Evolutionary conservation across 495 filamentous ascomycete species (phyloP), one percentile per base, ranked within the genome.

Genomic region (Xylona heveae): DNA sequence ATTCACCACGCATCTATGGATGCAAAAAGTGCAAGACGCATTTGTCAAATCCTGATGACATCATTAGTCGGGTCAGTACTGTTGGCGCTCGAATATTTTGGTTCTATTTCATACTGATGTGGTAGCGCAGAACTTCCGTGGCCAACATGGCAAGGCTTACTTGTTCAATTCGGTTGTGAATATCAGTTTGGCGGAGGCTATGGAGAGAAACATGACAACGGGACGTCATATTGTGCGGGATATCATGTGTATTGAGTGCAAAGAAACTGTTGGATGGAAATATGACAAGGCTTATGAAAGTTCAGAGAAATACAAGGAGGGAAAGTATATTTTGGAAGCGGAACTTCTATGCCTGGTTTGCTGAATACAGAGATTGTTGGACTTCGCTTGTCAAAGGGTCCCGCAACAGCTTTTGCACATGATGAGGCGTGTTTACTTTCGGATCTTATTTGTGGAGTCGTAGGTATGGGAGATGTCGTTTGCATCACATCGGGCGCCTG

Each of bases 191-290:
- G 71, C 68, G 40, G 79, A 90, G 25, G 68, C 85, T 8, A 68
- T 65, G 34, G 90, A 97, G 55, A 82, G 88, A 40, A 91, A 74
- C 63, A 97, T 97, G 88, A 97, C 90, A n/a, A 97, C 88, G 2
- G 88, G 88, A 28, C 63, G 76, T 22, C 88, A 97, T 50, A 62
- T 94, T 21, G 88, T 97, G 25, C 72, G 90, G 29, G 88, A 97
- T 51, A 93, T 97, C 43, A 51, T 51, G 24, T 97, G 88, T 56
- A 60, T 72, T 32, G 75, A 85, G 54, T 97, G 88, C 69, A 74
- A 72, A 42, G 74, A 78, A 49, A 78, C 74, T 30, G 88, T 97
- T 33, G 88, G 88, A 16, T 97, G 88, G 88, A 97, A 92, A 57
- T 97, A 97, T 56, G 88, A 97, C 53, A 90, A 90, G 55, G 88